Conservation (phyloP, 75 land plant species). For the Pinus tabuliformis region DNA sequence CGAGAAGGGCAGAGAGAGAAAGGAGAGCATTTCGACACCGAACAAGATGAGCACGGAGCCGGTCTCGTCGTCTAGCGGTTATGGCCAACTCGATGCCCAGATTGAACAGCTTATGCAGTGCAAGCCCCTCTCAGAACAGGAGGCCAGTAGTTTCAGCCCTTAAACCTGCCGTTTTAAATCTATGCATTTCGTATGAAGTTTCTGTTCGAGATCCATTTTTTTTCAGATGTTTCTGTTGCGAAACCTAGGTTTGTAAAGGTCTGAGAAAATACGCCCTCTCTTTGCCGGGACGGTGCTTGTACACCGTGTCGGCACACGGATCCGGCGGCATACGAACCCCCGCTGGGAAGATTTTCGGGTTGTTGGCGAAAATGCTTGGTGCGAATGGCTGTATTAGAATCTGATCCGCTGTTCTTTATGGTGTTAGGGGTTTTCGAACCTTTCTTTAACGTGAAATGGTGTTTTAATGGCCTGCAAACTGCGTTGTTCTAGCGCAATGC, state of each 20-base stretch:
- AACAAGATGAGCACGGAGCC: too few relatives aligned
- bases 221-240: too few relatives aligned
- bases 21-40: too few relatives aligned
- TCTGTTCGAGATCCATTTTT: too few relatives aligned
- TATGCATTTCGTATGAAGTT: not conserved
- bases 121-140: conserved; percentile 88
- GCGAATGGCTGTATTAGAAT: not conserved
- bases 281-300: not conserved
- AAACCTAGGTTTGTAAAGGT: not conserved
- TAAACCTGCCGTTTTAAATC: not conserved
- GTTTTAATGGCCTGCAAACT: too few relatives aligned
- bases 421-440: not conserved
- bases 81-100: conserved; percentile 83
- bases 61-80: conserved; percentile 9
- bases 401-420: not conserved
- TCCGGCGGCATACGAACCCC: not conserved
- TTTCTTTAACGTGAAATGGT: too few relatives aligned
- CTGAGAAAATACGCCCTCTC: not conserved
- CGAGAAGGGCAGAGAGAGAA: too few relatives aligned
- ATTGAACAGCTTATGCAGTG: conserved; percentile 95
- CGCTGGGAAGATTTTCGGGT: not conserved
- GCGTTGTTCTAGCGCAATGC: too few relatives aligned
- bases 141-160: conserved; percentile 43
- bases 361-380: not conserved
- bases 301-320: not conserved